These are phyloP conservation scores for Cocos nucifera DNA, from an alignment of 176 grass and related monocot genomes.

Conservation along the genomic window DNA sequence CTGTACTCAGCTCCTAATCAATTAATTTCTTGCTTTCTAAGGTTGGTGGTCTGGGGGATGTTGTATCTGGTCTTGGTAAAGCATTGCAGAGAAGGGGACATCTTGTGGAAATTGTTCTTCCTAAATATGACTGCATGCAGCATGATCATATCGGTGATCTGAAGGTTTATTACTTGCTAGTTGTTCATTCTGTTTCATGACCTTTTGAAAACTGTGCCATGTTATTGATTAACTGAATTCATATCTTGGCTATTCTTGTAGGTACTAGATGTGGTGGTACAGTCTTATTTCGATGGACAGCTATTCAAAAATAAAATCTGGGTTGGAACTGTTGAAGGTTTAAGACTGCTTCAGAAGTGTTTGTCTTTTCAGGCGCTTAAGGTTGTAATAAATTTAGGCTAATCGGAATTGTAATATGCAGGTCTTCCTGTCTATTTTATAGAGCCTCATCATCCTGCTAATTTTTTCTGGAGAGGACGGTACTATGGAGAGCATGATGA, in stretches of 20 bases:
- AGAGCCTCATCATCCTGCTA: conserved; percentile 81
- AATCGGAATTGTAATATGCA: conserved; percentile 21
- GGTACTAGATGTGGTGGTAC: conserved; percentile 60
- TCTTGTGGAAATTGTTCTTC: conserved; percentile 84
- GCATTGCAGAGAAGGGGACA: conserved; percentile 76
- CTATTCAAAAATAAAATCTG: conserved; percentile 92
- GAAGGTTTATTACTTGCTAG: conserved; percentile 37
- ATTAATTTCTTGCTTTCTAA: conserved; percentile 25
- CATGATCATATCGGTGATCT: conserved; percentile 55
- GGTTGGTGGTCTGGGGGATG: conserved; percentile 97
- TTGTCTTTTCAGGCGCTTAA: no score
- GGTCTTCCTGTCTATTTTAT: conserved; percentile 96
- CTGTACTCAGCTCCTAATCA: conserved; percentile 13
- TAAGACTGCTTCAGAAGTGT: no score
- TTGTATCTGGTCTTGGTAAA: conserved; percentile 85
- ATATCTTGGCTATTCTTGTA: conserved; percentile 24
- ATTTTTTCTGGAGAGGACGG: conserved; percentile 73
- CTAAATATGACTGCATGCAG: conserved; percentile 98
- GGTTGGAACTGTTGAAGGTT: conserved; percentile 92
- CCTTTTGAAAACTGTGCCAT: conserved; percentile 3
- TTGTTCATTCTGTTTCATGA: conserved; percentile 12
- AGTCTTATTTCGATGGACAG: conserved; percentile 85
- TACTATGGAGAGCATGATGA: conserved; percentile 95
- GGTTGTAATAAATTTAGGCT: not conserved
- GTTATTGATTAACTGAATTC: conserved; percentile 1